phyloP scores from a whole-genome alignment of 2,329 filamentous ascomycete genomes.

The Pezizomycotina sp. region DNA sequence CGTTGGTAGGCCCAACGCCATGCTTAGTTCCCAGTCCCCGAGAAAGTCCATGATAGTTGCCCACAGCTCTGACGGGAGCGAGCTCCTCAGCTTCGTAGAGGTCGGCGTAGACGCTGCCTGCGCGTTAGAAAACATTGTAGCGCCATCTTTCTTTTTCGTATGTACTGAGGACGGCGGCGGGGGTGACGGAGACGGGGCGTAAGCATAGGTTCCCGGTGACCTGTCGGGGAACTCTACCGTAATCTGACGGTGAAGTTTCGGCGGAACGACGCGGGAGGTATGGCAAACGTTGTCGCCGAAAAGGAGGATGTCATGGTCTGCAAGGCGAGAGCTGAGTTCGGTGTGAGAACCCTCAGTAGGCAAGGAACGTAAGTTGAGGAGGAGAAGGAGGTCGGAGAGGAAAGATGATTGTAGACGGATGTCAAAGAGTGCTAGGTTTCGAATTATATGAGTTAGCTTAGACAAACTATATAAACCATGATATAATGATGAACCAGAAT shows the following conservation, averaged over 20 bases:
- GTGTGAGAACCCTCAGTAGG: slow-evolving; percentile 15
- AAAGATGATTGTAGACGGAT: too few relatives aligned
- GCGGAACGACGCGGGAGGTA: slow-evolving; percentile 6
- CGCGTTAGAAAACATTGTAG: slow-evolving; percentile 7
- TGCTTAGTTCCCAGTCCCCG: slow-evolving; percentile 79
- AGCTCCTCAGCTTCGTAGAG: background rate
- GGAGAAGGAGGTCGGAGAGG: slow-evolving; percentile 21
- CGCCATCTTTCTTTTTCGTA: slow-evolving; percentile 4
- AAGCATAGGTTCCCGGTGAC: slow-evolving; percentile 2
- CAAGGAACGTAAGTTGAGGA: slow-evolving; percentile 20
- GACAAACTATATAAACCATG: too few relatives aligned
- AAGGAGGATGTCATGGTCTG: slow-evolving; percentile 21
- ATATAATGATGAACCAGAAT: too few relatives aligned
- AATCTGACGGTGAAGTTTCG: slow-evolving; percentile 6
- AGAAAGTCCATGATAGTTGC: slow-evolving; percentile 70
- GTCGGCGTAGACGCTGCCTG: slow-evolving; percentile 13
- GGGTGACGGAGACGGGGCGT: slow-evolving; percentile 10
- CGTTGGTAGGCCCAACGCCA: slow-evolving; percentile 63
- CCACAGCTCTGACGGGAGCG: slow-evolving; percentile 73
- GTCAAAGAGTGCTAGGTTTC: too few relatives aligned
- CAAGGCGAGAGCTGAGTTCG: slow-evolving; percentile 20
- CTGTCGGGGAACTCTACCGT: background rate
- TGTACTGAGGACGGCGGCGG: slow-evolving; percentile 11
- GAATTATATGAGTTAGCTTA: too few relatives aligned
- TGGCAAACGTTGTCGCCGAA: too few relatives aligned